Evolutionary conservation across 169 alveolate genomes (phyloP).

Genomic region (Babesia ovis): DNA sequence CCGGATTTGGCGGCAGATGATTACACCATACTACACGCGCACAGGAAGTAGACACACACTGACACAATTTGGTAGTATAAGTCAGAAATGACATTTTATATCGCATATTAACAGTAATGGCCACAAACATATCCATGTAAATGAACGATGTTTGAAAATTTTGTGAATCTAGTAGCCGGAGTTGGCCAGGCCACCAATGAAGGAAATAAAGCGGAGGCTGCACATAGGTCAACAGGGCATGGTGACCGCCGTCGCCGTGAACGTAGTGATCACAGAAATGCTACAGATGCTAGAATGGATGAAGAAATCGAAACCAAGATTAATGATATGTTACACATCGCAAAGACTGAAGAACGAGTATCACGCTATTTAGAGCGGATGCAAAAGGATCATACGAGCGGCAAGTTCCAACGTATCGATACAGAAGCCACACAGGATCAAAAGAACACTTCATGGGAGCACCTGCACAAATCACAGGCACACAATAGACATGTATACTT

Average conservation of each 20-base stretch:
- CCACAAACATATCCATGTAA: too few species aligned
- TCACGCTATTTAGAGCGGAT: slow-evolving; percentile 25
- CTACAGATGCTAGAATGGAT: background rate
- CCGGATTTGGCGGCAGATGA: slow-evolving; percentile 56
- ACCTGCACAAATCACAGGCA: slow-evolving; percentile 29
- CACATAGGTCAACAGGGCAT: background rate
- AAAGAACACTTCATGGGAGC: slow-evolving; percentile 36
- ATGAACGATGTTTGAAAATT: slow-evolving; percentile 12
- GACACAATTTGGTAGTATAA: background rate
- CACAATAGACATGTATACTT: slow-evolving; percentile 61
- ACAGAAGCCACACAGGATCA: background rate
- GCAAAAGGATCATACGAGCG: slow-evolving; percentile 15
- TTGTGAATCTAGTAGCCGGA: slow-evolving; percentile 25
- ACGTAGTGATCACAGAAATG: background rate
- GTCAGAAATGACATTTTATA: slow-evolving; percentile 1
- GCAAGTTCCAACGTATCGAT: slow-evolving; percentile 21
- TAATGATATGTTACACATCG: slow-evolving; percentile 12
- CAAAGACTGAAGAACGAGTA: slow-evolving; percentile 22
- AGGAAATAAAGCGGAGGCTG: background rate
- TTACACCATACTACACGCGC: slow-evolving; percentile 52
- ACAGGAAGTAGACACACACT: background rate
- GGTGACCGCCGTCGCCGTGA: background rate
- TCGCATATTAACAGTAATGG: slow-evolving; percentile 1
- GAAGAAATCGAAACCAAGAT: background rate
- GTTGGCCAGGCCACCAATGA: background rate